Conservation (phyloP, 2,329 filamentous ascomycete genomes). For the Penicillium sp. region DNA sequence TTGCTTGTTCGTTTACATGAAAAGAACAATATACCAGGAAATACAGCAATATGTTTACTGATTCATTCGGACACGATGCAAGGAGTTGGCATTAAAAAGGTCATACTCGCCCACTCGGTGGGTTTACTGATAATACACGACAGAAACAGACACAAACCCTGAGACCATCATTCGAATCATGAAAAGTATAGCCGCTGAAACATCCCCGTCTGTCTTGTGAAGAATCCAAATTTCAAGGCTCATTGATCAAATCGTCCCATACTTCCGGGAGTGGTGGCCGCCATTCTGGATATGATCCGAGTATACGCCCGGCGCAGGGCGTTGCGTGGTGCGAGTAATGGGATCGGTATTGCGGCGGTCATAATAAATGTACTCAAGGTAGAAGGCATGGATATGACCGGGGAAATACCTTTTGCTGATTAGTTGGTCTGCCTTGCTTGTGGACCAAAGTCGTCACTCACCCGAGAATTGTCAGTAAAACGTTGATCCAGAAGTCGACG, state of each 20-base stretch:
- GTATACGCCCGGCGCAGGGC: constrained; percentile 36
- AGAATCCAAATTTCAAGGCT: too few species aligned
- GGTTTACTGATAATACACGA: too few species aligned
- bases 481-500: constrained; percentile 60
- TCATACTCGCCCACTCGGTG: too few species aligned
- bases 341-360: constrained; percentile 48
- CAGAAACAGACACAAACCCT: too few species aligned
- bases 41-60: too few species aligned
- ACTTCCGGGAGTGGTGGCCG: constrained; percentile 22
- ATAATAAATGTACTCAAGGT: constrained; percentile 77
- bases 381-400: constrained; percentile 74
- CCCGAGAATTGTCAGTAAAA: constrained; percentile 61
- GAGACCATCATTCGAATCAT: too few species aligned
- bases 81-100: too few species aligned
- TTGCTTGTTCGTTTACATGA: too few species aligned
- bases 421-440: not conserved
- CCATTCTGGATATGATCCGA: constrained; percentile 39
- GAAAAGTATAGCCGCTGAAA: too few species aligned
- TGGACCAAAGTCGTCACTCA: constrained; percentile 28
- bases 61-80: too few species aligned
- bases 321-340: constrained; percentile 15
- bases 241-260: constrained; percentile 24
- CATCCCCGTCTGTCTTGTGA: too few species aligned
- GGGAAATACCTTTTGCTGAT: constrained; percentile 57
- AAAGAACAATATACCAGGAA: too few species aligned